Conservation (phyloP, 345 rosid species). For the Camelina laxa region DNA sequence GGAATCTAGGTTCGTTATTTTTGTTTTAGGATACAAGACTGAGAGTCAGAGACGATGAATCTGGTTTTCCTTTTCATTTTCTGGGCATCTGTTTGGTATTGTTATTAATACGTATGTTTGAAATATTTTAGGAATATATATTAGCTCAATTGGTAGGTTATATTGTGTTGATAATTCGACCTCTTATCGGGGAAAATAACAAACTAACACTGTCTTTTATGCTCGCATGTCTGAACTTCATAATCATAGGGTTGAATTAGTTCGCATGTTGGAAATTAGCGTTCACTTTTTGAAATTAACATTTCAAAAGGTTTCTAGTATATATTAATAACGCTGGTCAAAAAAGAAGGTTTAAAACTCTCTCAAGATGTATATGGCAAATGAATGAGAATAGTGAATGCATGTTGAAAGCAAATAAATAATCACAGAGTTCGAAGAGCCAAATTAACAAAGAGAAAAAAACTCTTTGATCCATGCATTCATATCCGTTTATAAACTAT, state of each 20-base stretch:
- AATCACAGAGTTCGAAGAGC: conserved; percentile 20
- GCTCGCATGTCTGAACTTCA: neutral
- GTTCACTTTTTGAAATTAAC: too few species aligned
- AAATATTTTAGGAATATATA: too few species aligned
- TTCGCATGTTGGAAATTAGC: neutral
- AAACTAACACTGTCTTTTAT: neutral
- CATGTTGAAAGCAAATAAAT: conserved; percentile 15
- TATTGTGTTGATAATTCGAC: too few species aligned
- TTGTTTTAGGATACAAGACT: too few species aligned
- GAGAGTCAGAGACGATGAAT: too few species aligned
- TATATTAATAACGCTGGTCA: neutral
- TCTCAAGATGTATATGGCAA: neutral
- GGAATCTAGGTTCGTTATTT: too few species aligned
- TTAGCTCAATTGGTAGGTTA: too few species aligned
- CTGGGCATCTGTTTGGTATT: too few species aligned
- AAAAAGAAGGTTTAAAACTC: neutral
- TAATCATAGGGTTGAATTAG: too few species aligned
- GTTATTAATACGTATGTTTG: too few species aligned
- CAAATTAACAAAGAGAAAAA: conserved; percentile 13
- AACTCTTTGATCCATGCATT: conserved; percentile 3
- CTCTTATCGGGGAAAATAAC: neutral
- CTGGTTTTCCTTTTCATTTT: too few species aligned
- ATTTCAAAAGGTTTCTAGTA: too few species aligned
- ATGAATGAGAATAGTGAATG: conserved; percentile 19
- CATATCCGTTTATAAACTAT: neutral